These are phyloP conservation scores for Anthoceros angustus DNA, from an alignment of 225 moss, liverwort and hornwort species.

Conservation along the genomic window DNA sequence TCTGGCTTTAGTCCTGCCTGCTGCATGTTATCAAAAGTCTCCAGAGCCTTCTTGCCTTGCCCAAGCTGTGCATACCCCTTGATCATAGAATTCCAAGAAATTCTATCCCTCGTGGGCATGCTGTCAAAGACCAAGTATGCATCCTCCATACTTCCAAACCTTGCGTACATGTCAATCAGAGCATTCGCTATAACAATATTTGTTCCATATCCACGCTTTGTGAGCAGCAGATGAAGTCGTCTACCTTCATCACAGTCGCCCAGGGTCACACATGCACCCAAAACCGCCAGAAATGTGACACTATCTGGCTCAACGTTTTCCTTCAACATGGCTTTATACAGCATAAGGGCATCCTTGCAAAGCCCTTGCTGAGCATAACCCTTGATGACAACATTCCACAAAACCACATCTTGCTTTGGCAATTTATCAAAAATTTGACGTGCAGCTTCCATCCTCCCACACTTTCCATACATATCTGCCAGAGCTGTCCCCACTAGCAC, in stretches of 20 bases:
- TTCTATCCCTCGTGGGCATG: neutral
- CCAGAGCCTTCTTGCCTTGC: neutral
- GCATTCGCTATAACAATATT: neutral
- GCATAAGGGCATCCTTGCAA: neutral
- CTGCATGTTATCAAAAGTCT: neutral
- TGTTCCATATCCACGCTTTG: neutral
- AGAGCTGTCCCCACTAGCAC: slow-evolving; percentile 2
- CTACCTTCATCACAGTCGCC: slow-evolving; percentile 1
- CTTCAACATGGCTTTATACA: neutral
- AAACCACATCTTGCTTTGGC: neutral
- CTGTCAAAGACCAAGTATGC: neutral
- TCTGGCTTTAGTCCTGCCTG: neutral
- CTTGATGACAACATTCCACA: neutral
- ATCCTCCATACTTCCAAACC: neutral
- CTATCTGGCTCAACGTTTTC: neutral
- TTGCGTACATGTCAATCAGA: neutral
- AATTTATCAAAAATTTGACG: neutral
- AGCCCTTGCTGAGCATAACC: slow-evolving; percentile 1
- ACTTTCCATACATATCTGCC: neutral
- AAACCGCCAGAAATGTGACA: neutral
- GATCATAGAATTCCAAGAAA: neutral
- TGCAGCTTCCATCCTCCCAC: neutral
- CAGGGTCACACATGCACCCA: neutral
- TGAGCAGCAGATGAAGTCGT: neutral
- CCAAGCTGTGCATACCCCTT: neutral